Base-by-base conservation (phyloP, 805 yeast genomes). In the Metschnikowia aberdeeniae region DNA sequence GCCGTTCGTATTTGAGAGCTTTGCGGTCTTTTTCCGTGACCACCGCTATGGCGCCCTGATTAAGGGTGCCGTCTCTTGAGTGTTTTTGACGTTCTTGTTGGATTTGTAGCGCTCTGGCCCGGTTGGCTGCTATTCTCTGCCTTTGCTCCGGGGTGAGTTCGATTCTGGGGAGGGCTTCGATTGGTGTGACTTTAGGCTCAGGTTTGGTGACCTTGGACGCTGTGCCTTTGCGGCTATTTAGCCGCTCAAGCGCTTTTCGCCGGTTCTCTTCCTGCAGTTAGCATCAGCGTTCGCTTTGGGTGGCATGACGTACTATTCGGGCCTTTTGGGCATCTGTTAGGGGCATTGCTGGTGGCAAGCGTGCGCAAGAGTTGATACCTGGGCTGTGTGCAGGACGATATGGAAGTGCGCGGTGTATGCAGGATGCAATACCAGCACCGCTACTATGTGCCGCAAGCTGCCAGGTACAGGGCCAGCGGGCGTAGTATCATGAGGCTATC, bases 181-280 rank as follows among this genome's bases (percentile, higher is more conserved):
- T 42, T 31, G 27, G 30, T 41, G 35, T 20, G 29, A 14, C 34
- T 31, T 28, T 28, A 26, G 20, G 14, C 35, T 14, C 27, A 34
- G 36, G 47, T 22, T 37, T 45, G 51, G 37, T 39, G n/a, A 14
- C 30, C 9, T 6, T 39, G 34, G 42, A 11, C 9, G 13, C 36
- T 27, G 17, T n/a, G 11, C n/a, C 9, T n/a, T 19, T 5, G 41
- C 27, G 31, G 29, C 27, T 31, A 6, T 75, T 70, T 30, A 84
- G 68, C 45, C 84, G 63, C 45, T 81, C 86, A 7, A 82, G 55
- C 0, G 89, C 89, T 43, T 72, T 72, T 36, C 73, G 70, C 50
- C 93, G 68, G 58, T 84, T 84, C 26, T 77, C 82, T 40, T 80
- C 86, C 86, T 81, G 40, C 3, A 9, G 57, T 57, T 52, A 56